Evolutionary conservation across 768 basidiomycete genomes (phyloP).

Genomic region (Tulasnella sp.): DNA sequence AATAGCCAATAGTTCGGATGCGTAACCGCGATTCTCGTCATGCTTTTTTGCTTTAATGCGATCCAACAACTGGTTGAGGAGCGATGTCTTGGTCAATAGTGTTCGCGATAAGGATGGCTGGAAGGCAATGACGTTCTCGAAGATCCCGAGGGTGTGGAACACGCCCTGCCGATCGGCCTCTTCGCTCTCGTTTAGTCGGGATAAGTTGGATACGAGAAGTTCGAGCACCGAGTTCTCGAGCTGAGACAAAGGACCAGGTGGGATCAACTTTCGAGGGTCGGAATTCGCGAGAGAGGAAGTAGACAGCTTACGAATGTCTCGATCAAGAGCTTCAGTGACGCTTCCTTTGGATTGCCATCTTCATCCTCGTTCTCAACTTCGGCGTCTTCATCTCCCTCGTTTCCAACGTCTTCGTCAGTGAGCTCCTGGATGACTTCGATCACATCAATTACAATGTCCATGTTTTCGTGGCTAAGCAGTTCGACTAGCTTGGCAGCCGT

Average conservation of each 20-base stretch:
- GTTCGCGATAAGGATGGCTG: conserved; percentile 62
- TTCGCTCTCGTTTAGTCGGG: conserved; percentile 80
- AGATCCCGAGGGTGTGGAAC: conserved; percentile 87
- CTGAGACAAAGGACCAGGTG: conserved; percentile 32
- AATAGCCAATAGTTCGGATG: conserved; percentile 89
- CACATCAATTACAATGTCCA: conserved; percentile 93
- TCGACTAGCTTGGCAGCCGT: conserved; percentile 62
- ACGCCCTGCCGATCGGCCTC: conserved; percentile 87
- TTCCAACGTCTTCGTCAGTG: conserved; percentile 91
- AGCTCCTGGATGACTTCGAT: conserved; percentile 88
- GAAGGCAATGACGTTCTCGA: conserved; percentile 87
- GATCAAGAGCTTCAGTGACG: conserved; percentile 63
- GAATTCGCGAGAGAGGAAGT: neutral
- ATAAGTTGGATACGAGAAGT: conserved; percentile 78
- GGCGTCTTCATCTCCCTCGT: conserved; percentile 54
- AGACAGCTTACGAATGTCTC: conserved; percentile 54
- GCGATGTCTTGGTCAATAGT: conserved; percentile 61
- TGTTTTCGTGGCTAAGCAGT: conserved; percentile 89
- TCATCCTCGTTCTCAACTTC: conserved; percentile 46
- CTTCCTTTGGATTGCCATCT: conserved; percentile 41
- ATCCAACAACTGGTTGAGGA: conserved; percentile 69
- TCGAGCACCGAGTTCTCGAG: conserved; percentile 76
- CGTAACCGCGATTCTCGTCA: conserved; percentile 87
- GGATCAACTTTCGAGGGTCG: conserved; percentile 12
- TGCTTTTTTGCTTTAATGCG: conserved; percentile 63